Conservation (phyloP, 306 rosid species). For the Dryas drummondii region DNA sequence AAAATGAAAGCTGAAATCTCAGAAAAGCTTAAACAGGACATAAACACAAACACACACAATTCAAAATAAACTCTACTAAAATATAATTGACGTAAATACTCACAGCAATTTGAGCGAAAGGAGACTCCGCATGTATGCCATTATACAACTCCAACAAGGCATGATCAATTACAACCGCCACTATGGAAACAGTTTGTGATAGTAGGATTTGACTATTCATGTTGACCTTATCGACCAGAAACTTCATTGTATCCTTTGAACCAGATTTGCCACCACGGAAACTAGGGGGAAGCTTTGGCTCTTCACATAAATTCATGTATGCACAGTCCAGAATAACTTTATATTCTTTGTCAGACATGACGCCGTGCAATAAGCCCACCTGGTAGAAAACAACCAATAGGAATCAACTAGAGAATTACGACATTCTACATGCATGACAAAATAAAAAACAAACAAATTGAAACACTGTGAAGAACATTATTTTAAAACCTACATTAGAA, state of each 20-base stretch:
- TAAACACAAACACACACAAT: not conserved
- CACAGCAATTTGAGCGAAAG: conserved; percentile 88
- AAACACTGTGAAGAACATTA: not conserved
- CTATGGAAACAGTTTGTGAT: conserved; percentile 76
- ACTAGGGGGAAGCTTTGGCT: conserved; percentile 85
- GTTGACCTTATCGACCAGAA: conserved; percentile 94
- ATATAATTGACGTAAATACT: conserved; percentile 39
- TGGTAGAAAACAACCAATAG: conserved; percentile 37
- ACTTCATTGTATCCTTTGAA: conserved; percentile 66
- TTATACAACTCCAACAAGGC: conserved; percentile 86
- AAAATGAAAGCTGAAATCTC: not conserved
- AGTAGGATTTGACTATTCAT: conserved; percentile 69
- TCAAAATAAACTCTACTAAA: not conserved
- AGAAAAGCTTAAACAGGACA: conserved; percentile 4
- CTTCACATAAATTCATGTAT: conserved; percentile 71
- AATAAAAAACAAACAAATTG: conserved; percentile 7
- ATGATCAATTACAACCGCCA: conserved; percentile 65
- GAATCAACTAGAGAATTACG: conserved; percentile 20
- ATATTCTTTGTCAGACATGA: conserved; percentile 89
- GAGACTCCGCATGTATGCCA: conserved; percentile 67
- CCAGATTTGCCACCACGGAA: conserved; percentile 82
- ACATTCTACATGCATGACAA: conserved; percentile 1
- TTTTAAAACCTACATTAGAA: not conserved
- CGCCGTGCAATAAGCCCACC: conserved; percentile 81
- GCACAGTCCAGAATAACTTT: conserved; percentile 91